Base-by-base conservation (phyloP, 2,329 filamentous ascomycete species). In the Incumbomyces delicatus region DNA sequence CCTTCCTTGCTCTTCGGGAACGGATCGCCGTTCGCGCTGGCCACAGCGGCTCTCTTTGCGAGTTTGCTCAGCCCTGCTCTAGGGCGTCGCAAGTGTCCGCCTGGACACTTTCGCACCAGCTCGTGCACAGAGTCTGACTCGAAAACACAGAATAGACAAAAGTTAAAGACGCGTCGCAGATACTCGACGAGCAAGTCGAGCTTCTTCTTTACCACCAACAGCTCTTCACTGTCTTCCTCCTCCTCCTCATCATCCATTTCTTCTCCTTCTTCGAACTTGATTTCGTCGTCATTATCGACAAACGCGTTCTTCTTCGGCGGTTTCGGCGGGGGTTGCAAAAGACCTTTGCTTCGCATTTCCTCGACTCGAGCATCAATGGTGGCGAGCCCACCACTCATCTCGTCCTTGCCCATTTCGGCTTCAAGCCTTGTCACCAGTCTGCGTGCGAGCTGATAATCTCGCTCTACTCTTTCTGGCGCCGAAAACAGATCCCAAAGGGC, bases 101-200 rank as follows among this genome's bases (percentile, higher is more conserved):
- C 92, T 20, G 92, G 88, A 58, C 92, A 98, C 68, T 98, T 96
- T 50, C 92, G 81, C 34, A 87, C 89, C 55, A 98, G 74, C 67
- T 98, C 92, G 60, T 98, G 92, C 17, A 96, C 83, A 0, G 90
- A 96, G 65, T 98, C 92, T 61, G 88, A 92, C 67, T 98, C 92
- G 57, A 98, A 96, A 4, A 98, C 94, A 64, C 92, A 98, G 72
- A 96, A 98, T 73, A 98, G 95, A 71, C 92, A 98, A 69, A 98
- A 96, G 68, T 92, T 95, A 75, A 94, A 94, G 44, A 98, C 92
- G 13, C 92, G 83, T 44, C 92, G 87, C 50, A 98, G 76, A 63
- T 98, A 98, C 68, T 98, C 92, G 44, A 96, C 92, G 64, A 95
- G 76, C 31, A 98, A 74, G 66, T 98, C 92, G 41, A 98, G 78